Percentiles rank a stretch among this genome's conserved stretches.
Conservation (phyloP, 768 basidiomycete species). For the Clavaria fumosa region DNA sequence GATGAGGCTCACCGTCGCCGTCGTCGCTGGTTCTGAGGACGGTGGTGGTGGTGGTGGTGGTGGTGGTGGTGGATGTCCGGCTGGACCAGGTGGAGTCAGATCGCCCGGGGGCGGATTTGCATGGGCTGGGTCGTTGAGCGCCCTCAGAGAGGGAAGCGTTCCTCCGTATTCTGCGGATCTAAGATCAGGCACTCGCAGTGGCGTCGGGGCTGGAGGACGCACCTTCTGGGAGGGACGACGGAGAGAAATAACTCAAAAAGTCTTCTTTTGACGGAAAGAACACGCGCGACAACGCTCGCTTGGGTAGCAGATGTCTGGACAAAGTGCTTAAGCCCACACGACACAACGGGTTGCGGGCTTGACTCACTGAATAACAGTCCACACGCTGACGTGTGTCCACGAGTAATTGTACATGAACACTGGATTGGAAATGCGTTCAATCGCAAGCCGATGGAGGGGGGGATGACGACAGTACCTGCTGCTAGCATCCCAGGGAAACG, state of each 20-base stretch:
- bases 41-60: conserved; percentile 7
- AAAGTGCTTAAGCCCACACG: conserved; percentile 8
- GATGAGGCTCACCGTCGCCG: conserved; percentile 18
- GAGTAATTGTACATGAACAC: conserved; percentile 63
- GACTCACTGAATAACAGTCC: conserved; percentile 46
- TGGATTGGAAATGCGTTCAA: conserved; percentile 14
- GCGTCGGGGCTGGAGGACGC: conserved; percentile 8
- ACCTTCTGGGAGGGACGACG: conserved; percentile 46
- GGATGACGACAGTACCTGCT: conserved; percentile 30
- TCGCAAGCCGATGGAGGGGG: no score
- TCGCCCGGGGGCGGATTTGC: neutral
- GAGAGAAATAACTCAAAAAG: conserved; percentile 38
- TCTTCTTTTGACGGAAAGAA: conserved; percentile 48
- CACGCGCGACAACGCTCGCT: conserved; percentile 40
- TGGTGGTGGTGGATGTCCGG: conserved; percentile 10
- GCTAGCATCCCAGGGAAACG: conserved; percentile 65
- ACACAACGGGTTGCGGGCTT: neutral
- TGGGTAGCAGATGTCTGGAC: conserved; percentile 53
- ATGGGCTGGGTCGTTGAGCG: conserved; percentile 28
- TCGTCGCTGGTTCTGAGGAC: conserved; percentile 6
- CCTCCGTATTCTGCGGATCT: no score
- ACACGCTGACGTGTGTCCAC: conserved; percentile 56
- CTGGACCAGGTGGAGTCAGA: conserved; percentile 7
- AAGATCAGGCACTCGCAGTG: no score
- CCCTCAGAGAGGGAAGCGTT: conserved; percentile 31